A percentile compares a stretch with the other conserved stretches of the same genome.
Evolutionary conservation across 306 rosid species (phyloP).

Genomic region (Sechiopsis laciniata): DNA sequence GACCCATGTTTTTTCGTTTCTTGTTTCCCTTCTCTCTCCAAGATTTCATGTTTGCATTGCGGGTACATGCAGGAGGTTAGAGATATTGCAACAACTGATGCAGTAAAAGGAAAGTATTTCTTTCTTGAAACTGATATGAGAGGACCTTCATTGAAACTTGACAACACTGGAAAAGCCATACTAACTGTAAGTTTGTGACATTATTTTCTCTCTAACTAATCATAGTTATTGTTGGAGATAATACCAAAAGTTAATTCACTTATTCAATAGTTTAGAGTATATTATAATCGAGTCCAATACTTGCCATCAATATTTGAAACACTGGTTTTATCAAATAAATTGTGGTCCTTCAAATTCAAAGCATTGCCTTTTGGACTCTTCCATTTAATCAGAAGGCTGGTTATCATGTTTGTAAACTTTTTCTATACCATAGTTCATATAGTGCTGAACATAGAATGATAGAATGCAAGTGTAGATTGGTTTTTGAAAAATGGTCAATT

Average conservation of each 20-base stretch:
- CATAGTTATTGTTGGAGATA: not conserved
- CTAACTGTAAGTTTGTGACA: slow-evolving; percentile 49
- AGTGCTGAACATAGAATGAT: not conserved
- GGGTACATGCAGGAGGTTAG: slow-evolving; percentile 61
- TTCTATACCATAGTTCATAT: not conserved
- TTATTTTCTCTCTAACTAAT: not conserved
- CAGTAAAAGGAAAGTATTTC: slow-evolving; percentile 72
- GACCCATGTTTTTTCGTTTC: not conserved
- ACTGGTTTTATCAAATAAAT: slow-evolving; percentile 9
- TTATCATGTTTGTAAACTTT: not conserved
- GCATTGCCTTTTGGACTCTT: not conserved
- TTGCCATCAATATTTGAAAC: not conserved
- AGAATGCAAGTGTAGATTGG: not conserved
- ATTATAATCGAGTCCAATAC: not conserved
- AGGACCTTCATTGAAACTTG: slow-evolving; percentile 82
- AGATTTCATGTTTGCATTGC: not conserved
- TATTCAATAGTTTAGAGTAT: not conserved
- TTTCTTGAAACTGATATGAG: slow-evolving; percentile 75
- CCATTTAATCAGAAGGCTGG: not conserved
- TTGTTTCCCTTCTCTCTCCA: not conserved
- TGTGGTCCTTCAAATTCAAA: slow-evolving; percentile 11
- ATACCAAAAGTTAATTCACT: not conserved
- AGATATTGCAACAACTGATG: slow-evolving; percentile 66
- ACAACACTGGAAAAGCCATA: slow-evolving; percentile 85
- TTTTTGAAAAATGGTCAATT: not conserved